phyloP scores from a whole-genome alignment of 176 grass and related monocot species.

The Avena sativa region DNA sequence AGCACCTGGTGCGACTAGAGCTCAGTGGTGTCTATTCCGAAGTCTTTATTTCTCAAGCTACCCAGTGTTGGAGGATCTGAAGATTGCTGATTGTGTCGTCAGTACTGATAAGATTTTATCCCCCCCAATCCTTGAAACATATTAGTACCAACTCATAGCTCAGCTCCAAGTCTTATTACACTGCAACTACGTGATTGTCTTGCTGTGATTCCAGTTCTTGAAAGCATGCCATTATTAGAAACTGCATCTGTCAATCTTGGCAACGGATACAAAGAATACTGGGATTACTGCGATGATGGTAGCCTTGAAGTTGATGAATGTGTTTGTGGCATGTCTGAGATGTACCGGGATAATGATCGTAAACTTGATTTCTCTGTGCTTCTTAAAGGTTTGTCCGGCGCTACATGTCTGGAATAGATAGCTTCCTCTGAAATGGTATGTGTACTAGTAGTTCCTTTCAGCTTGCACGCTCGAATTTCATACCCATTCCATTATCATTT shows the following conservation, averaged over 20 bases:
- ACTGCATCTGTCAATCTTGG: conserved; percentile 19
- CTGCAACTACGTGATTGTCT: neutral
- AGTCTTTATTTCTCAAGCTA: conserved; percentile 6
- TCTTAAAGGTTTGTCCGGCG: neutral
- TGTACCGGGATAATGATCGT: neutral
- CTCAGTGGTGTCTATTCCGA: neutral
- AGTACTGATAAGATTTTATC: neutral
- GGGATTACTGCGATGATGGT: conserved; percentile 2
- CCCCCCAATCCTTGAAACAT: conserved; percentile 9
- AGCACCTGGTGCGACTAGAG: neutral
- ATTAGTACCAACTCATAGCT: conserved; percentile 5
- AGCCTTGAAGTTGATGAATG: neutral
- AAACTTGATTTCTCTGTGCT: neutral
- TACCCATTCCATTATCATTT: neutral
- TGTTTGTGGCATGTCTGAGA: neutral
- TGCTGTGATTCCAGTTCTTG: conserved; percentile 1
- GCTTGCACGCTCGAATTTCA: neutral
- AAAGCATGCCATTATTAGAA: conserved; percentile 20
- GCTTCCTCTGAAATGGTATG: conserved; percentile 7
- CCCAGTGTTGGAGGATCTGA: neutral
- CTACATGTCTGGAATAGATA: neutral
- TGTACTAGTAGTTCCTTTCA: neutral
- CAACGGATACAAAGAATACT: neutral
- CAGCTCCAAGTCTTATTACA: neutral
- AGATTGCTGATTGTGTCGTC: neutral